Conservation (phyloP, 2,329 filamentous ascomycete genomes). For the Thelonectria olida region DNA sequence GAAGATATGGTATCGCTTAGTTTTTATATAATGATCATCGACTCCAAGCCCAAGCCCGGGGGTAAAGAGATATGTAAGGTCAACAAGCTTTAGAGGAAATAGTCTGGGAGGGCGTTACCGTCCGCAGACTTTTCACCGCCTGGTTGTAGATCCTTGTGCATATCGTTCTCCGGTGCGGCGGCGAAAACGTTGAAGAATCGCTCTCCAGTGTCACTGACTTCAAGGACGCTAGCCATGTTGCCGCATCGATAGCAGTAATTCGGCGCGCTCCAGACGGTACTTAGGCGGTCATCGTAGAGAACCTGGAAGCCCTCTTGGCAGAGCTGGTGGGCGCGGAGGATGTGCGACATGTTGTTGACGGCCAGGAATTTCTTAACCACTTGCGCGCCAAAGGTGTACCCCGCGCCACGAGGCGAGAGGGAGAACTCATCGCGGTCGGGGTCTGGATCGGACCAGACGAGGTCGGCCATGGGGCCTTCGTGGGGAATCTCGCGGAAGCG, state of each 20-base stretch:
- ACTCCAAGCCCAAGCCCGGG: slow-evolving; percentile 21
- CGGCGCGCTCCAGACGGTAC: slow-evolving; percentile 97
- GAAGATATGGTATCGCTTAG: slow-evolving; percentile 39
- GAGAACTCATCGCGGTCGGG: slow-evolving; percentile 98
- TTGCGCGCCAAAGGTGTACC: slow-evolving; percentile 97
- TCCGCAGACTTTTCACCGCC: slow-evolving; percentile 76
- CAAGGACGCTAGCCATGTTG: slow-evolving; percentile 95
- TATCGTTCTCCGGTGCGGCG: slow-evolving; percentile 93
- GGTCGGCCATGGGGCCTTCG: slow-evolving; percentile 98
- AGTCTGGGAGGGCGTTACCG: slow-evolving; percentile 71
- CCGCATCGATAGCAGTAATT: slow-evolving; percentile 97
- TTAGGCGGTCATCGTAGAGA: slow-evolving; percentile 91
- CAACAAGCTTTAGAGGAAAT: slow-evolving; percentile 66
- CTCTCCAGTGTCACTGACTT: slow-evolving; percentile 93
- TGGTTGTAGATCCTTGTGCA: slow-evolving; percentile 85
- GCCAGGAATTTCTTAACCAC: slow-evolving; percentile 98
- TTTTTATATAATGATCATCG: slow-evolving; percentile 29
- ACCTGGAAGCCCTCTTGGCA: slow-evolving; percentile 99
- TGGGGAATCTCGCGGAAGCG: slow-evolving; percentile 98
- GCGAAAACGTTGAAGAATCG: slow-evolving; percentile 98
- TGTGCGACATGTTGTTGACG: slow-evolving; percentile 98
- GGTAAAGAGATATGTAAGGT: slow-evolving; percentile 9
- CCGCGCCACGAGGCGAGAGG: slow-evolving; percentile 89
- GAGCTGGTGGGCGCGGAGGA: slow-evolving; percentile 95
- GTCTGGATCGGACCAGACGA: slow-evolving; percentile 98